These are phyloP conservation scores for Phymatotrichopsis omnivora DNA, from an alignment of 2,329 filamentous ascomycete species.

Conservation along the genomic window DNA sequence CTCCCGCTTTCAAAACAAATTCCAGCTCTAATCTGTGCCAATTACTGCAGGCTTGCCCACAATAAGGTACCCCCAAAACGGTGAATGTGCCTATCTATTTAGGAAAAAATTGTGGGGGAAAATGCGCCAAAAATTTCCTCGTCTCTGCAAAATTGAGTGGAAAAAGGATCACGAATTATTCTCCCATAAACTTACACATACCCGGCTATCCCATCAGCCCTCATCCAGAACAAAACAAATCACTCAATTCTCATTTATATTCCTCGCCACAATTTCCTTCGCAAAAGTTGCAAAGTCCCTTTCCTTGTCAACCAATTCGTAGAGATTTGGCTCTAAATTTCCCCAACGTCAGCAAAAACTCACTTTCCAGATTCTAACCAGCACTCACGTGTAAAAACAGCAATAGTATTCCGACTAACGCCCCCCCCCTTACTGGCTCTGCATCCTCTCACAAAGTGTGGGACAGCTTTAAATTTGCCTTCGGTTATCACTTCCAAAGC, in stretches of 20 bases:
- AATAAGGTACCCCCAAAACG: no score
- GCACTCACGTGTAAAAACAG: slow-evolving; percentile 69
- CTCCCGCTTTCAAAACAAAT: no score
- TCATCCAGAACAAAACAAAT: not conserved
- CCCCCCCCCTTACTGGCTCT: slow-evolving; percentile 42
- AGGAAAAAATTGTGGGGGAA: no score
- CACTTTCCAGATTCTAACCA: not conserved
- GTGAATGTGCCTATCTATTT: no score
- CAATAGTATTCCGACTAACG: slow-evolving; percentile 76
- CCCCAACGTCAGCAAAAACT: not conserved
- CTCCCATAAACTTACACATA: not conserved
- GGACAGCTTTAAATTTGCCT: slow-evolving; percentile 88
- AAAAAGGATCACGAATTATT: not conserved
- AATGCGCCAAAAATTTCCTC: no score
- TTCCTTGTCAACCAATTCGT: slow-evolving; percentile 61
- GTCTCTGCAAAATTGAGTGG: no score
- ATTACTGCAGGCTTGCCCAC: no score
- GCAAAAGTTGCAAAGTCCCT: slow-evolving; percentile 68
- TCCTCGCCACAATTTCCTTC: slow-evolving; percentile 41
- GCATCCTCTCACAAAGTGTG: slow-evolving; percentile 83
- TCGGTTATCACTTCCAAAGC: slow-evolving; percentile 80
- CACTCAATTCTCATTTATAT: slow-evolving; percentile 27
- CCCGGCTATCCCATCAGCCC: slow-evolving; percentile 5
- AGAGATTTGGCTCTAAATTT: slow-evolving; percentile 65
- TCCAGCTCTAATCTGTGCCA: no score